Percentiles rank a stretch among this genome's conserved stretches.
Evolutionary conservation across 768 basidiomycete genomes (phyloP).

Genomic region (Cystobasidium ongulense): DNA sequence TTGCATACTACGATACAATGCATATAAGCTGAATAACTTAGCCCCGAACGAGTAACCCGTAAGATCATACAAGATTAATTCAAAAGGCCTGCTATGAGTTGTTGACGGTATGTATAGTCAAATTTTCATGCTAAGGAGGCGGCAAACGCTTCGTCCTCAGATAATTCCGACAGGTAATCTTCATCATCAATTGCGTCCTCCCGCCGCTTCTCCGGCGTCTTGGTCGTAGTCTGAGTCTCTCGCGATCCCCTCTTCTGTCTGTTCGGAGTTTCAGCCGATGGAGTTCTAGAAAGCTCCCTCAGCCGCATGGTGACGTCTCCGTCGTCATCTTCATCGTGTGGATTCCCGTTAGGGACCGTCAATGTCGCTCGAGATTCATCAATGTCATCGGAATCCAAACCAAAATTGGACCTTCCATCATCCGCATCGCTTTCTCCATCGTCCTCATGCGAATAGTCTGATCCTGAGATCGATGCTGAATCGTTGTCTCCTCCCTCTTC

Average conservation of each 20-base stretch:
- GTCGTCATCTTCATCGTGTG: not conserved
- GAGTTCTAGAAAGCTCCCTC: not conserved
- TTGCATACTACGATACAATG: too few species aligned
- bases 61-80: too few species aligned
- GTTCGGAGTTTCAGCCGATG: not conserved
- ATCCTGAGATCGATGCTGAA: not conserved
- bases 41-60: too few species aligned
- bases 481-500: not conserved
- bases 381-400: not conserved
- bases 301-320: slow-evolving; percentile 1
- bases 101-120: too few species aligned
- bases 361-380: not conserved
- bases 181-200: slow-evolving; percentile 6
- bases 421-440: not conserved
- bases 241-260: not conserved
- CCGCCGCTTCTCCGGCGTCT: not conserved
- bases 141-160: slow-evolving; percentile 6
- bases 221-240: not conserved
- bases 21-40: too few species aligned
- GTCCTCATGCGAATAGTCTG: not conserved
- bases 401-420: not conserved
- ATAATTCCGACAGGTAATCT: slow-evolving; percentile 3
- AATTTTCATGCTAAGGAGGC: not conserved
- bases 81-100: too few species aligned
- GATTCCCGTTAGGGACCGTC: not conserved